Base-by-base conservation (phyloP, 176 grass and related monocot species). In the Triticum aestivum region DNA sequence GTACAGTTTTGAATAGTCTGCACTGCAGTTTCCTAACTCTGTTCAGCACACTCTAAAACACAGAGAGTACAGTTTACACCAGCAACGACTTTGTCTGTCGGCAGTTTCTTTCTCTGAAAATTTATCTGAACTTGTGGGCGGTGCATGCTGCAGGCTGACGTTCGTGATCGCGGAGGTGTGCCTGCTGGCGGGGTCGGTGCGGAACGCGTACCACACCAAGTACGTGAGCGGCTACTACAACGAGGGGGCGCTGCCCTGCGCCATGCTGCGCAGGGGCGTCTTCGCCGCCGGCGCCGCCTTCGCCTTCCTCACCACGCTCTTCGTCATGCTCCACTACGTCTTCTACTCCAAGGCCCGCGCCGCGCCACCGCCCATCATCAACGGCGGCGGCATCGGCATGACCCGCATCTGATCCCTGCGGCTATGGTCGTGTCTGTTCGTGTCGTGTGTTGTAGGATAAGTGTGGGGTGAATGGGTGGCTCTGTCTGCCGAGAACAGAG, bases 101-200 rank as follows among this genome's bases (percentile, higher is more conserved):
- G 4, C 68, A 11, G 21, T 17, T 33, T 0, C 18, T 20, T 39
- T 0, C 33, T 21, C 9, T 71, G 35, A 11, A 41, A 69, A 23
- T 20, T 1, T 58, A 11, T 6, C 20, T 72, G 34, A 23, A 71
- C 9, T 0, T 66, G 11, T 49, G 45, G 6, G 0, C 29, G 13
- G 24, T n/a, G n/a, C 45, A 75, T 3, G 2, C 2, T 21, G 80
- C 86, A 98, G 96, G 93, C 2, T 95, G 9, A 92, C 96, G 6
- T 95, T 95, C 76, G 7, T 90, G n/a, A 88, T 98, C 73, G 96
- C 96, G 38, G 96, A 98, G 96, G 72, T 91, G 81, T 98, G 96
- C 77, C 30, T 98, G 80, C 85, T 98, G 39, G 96, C 93, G 0
- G 96, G 89, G 5, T 95, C 96, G 29, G 96, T 92, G 29, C 83